Conservation (phyloP, 1,139 yeast species). For the Taiozyma sp. region DNA sequence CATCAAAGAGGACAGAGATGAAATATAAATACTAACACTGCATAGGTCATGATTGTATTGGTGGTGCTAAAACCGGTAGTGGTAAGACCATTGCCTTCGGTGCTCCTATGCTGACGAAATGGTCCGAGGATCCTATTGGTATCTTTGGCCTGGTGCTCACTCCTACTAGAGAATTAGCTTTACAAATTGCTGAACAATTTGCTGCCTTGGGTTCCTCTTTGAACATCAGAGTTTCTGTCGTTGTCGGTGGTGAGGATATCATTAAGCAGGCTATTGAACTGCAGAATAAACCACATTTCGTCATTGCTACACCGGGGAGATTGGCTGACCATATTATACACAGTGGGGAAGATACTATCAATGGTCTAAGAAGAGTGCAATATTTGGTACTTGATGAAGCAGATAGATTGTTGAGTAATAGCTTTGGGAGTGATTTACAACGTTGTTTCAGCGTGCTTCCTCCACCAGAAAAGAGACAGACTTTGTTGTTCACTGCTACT, state of each 20-base stretch:
- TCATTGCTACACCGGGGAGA: conserved; percentile 97
- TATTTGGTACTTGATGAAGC: conserved; percentile 94
- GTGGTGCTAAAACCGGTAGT: conserved; percentile 98
- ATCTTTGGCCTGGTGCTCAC: conserved; percentile 85
- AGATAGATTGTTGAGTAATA: conserved; percentile 79
- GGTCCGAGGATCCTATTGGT: conserved; percentile 96
- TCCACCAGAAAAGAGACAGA: conserved; percentile 67
- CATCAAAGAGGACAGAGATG: not conserved
- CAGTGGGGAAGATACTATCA: conserved; percentile 85
- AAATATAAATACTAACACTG: not conserved
- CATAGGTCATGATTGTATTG: conserved; percentile 80
- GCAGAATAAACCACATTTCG: conserved; percentile 85
- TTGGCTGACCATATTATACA: conserved; percentile 87
- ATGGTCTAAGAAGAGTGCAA: conserved; percentile 72
- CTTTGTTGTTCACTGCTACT: conserved; percentile 91
- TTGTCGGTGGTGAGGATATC: conserved; percentile 96
- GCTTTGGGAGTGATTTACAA: conserved; percentile 76
- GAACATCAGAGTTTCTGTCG: conserved; percentile 74
- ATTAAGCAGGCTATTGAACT: conserved; percentile 79
- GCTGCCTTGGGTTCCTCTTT: conserved; percentile 87
- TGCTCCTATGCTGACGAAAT: conserved; percentile 87
- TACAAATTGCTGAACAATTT: conserved; percentile 96
- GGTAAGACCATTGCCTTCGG: conserved; percentile 98
- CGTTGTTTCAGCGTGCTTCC: conserved; percentile 74
- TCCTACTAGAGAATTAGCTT: conserved; percentile 93